Base-by-base conservation (phyloP, 768 basidiomycete species). In the Steccherinum ochraceum region DNA sequence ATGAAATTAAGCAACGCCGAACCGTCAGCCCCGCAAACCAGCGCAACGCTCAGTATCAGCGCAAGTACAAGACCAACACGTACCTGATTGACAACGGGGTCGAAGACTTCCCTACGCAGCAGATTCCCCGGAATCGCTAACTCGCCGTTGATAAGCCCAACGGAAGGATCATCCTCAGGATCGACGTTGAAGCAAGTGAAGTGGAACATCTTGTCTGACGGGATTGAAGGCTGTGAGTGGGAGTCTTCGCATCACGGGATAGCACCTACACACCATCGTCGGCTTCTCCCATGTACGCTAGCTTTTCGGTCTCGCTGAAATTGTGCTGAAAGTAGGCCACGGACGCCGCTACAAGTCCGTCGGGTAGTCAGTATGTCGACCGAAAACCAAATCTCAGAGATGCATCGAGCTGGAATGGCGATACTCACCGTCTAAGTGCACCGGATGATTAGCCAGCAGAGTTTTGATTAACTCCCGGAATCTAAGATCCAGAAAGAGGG, bases 151-250 rank as follows among this genome's bases (percentile, higher is more conserved):
- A 86, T 71, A 48, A 93, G 69, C 1, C 91, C 91, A 20, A 92
- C 87, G 21, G 77, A 72, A 1, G 85, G 77, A 64, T 93, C 91
- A 59, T 90, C 78, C 5, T 84, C 81, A 61, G 91, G 89, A 57
- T 89, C 83, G 13, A 84, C 81, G 56, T 93, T 93, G 74, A 93
- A 93, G 66, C 89, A 92, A 25, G 83, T 92, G 66, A 93, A 93
- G 63, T 89, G 82, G 70, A 93, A 93, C 73, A 83, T 84, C 50
- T 80, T 84, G 24, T 84, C 90, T 92, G 52, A 30, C 5, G n/a
- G 24, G 24, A 19, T n/a, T n/a, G n/a, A n/a, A n/a, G n/a, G 39
- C 16, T n/a, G 52, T 11, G 13, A 43, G 48, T 21, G 46, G 43
- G 45, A 46, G 12, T 11, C 7, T n/a, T n/a, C n/a, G n/a, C 42